phyloP scores from a whole-genome alignment of 2,329 filamentous ascomycete species.

The Reticulascus tulasneorum region DNA sequence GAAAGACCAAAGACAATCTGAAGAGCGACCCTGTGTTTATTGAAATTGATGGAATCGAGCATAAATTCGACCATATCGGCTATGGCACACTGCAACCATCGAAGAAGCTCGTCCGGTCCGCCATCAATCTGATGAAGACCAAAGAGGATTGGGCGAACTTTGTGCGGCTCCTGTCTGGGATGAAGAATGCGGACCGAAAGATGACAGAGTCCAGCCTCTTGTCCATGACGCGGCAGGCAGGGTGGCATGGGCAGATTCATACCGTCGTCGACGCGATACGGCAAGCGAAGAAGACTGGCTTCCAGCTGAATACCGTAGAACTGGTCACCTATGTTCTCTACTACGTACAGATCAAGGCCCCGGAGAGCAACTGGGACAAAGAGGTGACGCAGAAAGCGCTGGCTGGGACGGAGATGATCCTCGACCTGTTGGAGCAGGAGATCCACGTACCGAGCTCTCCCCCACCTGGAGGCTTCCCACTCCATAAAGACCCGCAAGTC shows the following conservation, averaged over 20 bases:
- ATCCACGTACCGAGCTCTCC: constrained; percentile 26
- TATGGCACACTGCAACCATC: constrained; percentile 38
- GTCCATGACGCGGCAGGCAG: constrained; percentile 38
- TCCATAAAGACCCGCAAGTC: constrained; percentile 39
- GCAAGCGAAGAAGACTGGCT: constrained; percentile 40
- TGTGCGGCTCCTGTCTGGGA: constrained; percentile 46
- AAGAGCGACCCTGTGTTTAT: constrained; percentile 53
- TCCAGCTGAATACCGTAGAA: constrained; percentile 38
- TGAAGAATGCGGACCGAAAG: constrained; percentile 36
- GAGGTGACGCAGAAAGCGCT: constrained; percentile 37
- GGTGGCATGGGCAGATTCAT: constrained; percentile 35
- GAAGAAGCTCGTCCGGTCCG: constrained; percentile 30
- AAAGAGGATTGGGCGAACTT: constrained; percentile 50
- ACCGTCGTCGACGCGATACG: constrained; percentile 48
- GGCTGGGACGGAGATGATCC: constrained; percentile 40
- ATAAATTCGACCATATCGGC: constrained; percentile 47
- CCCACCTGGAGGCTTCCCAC: constrained; percentile 15
- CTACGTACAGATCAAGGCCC: constrained; percentile 37
- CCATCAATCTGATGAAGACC: constrained; percentile 42
- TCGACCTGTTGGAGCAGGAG: constrained; percentile 45
- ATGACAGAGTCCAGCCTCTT: constrained; percentile 29
- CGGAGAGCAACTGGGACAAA: constrained; percentile 29
- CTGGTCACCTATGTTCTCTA: constrained; percentile 34
- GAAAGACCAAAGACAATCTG: constrained; percentile 43
- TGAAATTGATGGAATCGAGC: constrained; percentile 53